phyloP scores from a whole-genome alignment of 805 yeast species.

The Saturnispora halmiae region DNA sequence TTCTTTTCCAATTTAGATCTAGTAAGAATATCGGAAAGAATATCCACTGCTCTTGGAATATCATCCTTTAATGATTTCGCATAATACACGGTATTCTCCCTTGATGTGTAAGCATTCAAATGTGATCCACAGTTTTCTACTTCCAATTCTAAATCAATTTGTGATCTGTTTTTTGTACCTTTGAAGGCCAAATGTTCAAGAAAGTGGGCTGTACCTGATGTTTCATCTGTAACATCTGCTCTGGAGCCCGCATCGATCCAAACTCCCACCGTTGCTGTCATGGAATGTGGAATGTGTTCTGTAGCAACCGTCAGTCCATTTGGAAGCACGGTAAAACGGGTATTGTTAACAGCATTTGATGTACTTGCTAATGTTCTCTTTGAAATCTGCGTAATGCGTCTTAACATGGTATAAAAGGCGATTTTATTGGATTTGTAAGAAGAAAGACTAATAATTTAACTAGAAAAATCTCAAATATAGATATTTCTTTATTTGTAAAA shows the following conservation, averaged over 20 bases:
- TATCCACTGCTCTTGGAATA: constrained; percentile 78
- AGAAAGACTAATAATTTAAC: too few species aligned
- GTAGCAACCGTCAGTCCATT: constrained; percentile 95
- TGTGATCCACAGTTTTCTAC: constrained; percentile 96
- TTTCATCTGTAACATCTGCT: constrained; percentile 75
- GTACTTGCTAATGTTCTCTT: constrained; percentile 4
- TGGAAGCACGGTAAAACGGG: constrained; percentile 64
- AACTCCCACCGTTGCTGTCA: constrained; percentile 95
- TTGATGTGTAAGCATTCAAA: constrained; percentile 94
- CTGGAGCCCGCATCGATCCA: constrained; percentile 99
- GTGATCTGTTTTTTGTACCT: constrained; percentile 79
- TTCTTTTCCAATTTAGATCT: constrained; percentile 68
- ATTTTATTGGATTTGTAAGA: neutral
- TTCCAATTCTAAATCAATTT: constrained; percentile 78
- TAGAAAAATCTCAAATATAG: too few species aligned
- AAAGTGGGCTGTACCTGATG: constrained; percentile 94
- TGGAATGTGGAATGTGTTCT: constrained; percentile 75
- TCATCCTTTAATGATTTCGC: constrained; percentile 79
- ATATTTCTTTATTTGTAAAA: too few species aligned
- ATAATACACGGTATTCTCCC: constrained; percentile 95
- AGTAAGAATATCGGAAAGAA: constrained; percentile 82
- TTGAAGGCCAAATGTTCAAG: constrained; percentile 94
- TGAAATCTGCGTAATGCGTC: neutral
- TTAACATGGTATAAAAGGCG: neutral
- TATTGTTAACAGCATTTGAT: constrained; percentile 31